phyloP scores from a whole-genome alignment of 2,329 filamentous ascomycete species.

The Berkeleyomyces rouxiae region DNA sequence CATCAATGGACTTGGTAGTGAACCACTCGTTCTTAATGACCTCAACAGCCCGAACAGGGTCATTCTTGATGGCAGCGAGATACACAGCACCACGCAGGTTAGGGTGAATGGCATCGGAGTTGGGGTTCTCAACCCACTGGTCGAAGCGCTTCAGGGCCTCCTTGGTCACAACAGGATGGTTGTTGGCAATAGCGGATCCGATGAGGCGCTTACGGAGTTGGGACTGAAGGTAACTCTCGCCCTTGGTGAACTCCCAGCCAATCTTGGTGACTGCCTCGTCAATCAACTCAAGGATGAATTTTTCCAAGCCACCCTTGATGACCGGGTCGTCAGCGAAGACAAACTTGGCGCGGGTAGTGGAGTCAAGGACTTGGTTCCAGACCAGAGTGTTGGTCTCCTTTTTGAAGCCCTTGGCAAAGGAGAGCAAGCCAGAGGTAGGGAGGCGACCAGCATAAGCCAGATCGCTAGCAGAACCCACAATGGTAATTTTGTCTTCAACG shows the following conservation, averaged over 20 bases:
- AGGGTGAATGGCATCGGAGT: slow-evolving; percentile 56
- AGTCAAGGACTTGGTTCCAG: slow-evolving; percentile 70
- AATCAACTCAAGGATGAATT: slow-evolving; percentile 64
- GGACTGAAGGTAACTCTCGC: slow-evolving; percentile 66
- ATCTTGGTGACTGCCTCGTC: slow-evolving; percentile 58
- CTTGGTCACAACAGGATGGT: slow-evolving; percentile 55
- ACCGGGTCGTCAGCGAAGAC: slow-evolving; percentile 64
- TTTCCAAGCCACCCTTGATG: slow-evolving; percentile 56
- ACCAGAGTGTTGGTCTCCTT: slow-evolving; percentile 74
- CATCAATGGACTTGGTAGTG: slow-evolving; percentile 70
- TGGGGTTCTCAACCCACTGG: slow-evolving; percentile 54
- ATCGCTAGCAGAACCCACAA: slow-evolving; percentile 78
- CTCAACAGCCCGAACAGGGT: slow-evolving; percentile 53
- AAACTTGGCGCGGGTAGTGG: slow-evolving; percentile 61
- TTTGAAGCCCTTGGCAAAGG: slow-evolving; percentile 71
- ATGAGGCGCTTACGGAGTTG: slow-evolving; percentile 75
- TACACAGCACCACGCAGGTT: slow-evolving; percentile 70
- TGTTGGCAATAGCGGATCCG: slow-evolving; percentile 53
- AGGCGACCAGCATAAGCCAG: slow-evolving; percentile 77
- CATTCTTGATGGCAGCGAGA: slow-evolving; percentile 53
- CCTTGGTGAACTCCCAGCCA: slow-evolving; percentile 67
- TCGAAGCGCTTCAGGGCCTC: slow-evolving; percentile 69
- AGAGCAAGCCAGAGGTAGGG: slow-evolving; percentile 63
- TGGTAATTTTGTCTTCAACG: slow-evolving; percentile 79
- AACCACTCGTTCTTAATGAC: slow-evolving; percentile 74